A percentile compares a stretch with the other conserved stretches of the same genome.
Conservation (phyloP, 140 eudicot species). For the Anethum foeniculum region DNA sequence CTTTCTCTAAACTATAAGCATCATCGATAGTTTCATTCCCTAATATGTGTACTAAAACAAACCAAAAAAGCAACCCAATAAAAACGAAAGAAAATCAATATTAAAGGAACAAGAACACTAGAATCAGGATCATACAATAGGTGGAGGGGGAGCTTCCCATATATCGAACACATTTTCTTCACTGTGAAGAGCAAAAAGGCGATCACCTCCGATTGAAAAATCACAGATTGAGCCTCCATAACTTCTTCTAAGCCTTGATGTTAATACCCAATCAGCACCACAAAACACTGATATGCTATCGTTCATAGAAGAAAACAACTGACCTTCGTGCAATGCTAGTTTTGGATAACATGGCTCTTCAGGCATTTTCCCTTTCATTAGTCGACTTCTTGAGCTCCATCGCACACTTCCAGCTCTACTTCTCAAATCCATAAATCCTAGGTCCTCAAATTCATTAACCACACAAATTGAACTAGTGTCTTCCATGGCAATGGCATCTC, state of each 20-base stretch:
- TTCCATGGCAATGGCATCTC: slow-evolving; percentile 87
- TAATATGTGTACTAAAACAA: slow-evolving; percentile 6
- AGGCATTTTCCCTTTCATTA: slow-evolving; percentile 64
- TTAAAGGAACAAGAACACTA: slow-evolving; percentile 2
- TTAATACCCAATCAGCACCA: slow-evolving; percentile 85
- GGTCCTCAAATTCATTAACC: slow-evolving; percentile 84
- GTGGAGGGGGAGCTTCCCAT: slow-evolving; percentile 79
- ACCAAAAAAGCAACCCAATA: not conserved
- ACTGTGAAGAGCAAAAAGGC: slow-evolving; percentile 83
- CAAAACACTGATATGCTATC: slow-evolving; percentile 83
- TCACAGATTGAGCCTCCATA: slow-evolving; percentile 90
- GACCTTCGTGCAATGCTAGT: slow-evolving; percentile 74
- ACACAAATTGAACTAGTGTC: slow-evolving; percentile 65
- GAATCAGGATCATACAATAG: slow-evolving; percentile 29
- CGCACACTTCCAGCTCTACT: slow-evolving; percentile 55
- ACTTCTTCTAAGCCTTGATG: slow-evolving; percentile 68
- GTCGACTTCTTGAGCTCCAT: slow-evolving; percentile 82
- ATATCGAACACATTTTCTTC: slow-evolving; percentile 87
- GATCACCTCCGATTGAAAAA: slow-evolving; percentile 86
- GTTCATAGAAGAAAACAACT: slow-evolving; percentile 73
- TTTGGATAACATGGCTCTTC: slow-evolving; percentile 91
- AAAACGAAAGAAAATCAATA: not conserved
- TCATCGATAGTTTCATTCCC: not conserved
- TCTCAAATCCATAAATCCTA: slow-evolving; percentile 93
- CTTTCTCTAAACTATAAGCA: slow-evolving; percentile 10